phyloP scores from a whole-genome alignment of 2,329 filamentous ascomycete species.

The Botrytis elliptica region DNA sequence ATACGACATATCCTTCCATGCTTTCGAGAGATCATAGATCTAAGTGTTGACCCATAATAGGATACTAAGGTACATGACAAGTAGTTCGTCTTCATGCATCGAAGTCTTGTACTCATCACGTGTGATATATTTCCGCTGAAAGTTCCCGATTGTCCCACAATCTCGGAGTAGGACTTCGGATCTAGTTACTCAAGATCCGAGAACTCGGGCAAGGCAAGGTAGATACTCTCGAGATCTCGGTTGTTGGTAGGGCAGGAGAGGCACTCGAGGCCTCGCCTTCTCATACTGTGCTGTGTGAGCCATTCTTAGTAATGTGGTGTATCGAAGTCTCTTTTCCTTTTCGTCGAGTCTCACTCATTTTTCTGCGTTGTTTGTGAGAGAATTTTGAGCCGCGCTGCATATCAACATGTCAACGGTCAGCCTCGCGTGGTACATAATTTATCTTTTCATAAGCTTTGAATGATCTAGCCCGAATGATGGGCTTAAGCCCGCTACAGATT shows the following conservation, averaged over 20 bases:
- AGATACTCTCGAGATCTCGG: slow-evolving; percentile 8
- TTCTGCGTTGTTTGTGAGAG: neutral
- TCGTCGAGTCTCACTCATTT: slow-evolving; percentile 6
- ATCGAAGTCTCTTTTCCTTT: neutral
- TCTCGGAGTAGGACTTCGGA: slow-evolving; percentile 14
- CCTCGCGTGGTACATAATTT: slow-evolving; percentile 1
- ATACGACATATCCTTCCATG: neutral
- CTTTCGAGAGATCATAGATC: slow-evolving; percentile 1
- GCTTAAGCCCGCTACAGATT: neutral
- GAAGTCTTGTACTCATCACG: slow-evolving; percentile 1
- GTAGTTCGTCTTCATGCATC: slow-evolving; percentile 1
- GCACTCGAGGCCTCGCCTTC: slow-evolving; percentile 3
- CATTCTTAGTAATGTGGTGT: neutral
- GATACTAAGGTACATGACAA: neutral
- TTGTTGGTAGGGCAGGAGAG: slow-evolving; percentile 14
- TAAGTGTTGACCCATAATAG: neutral
- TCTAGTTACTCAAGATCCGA: slow-evolving; percentile 14
- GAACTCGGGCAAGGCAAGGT: slow-evolving; percentile 15
- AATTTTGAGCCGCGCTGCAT: slow-evolving; percentile 10
- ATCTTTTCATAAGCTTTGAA: neutral
- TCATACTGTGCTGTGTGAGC: neutral
- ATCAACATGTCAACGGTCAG: slow-evolving; percentile 16
- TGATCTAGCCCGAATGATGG: neutral
- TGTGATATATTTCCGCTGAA: slow-evolving; percentile 18
- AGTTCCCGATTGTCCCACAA: slow-evolving; percentile 15